Evolutionary conservation across 1,284 basidiomycete genomes (phyloP).

Genomic region (Ganoderma lingzhi): DNA sequence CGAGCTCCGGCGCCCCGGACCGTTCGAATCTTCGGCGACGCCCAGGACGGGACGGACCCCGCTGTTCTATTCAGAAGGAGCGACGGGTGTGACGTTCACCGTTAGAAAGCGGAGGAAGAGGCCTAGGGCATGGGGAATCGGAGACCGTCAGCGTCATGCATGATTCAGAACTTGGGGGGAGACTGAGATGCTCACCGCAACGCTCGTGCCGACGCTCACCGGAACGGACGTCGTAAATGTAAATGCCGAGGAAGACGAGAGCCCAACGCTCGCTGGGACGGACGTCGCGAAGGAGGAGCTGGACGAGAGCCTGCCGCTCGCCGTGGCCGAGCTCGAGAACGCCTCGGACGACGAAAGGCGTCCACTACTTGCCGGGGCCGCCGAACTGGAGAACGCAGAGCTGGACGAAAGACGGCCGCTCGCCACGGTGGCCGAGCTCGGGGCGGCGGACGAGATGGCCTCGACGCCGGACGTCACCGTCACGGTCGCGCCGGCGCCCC

Average conservation of each 20-base stretch:
- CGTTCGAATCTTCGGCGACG: no score
- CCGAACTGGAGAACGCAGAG: no score
- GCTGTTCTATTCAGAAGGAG: no score
- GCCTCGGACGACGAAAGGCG: no score
- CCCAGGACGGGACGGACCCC: no score
- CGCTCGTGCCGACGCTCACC: no score
- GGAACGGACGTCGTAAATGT: background rate
- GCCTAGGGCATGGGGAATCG: background rate
- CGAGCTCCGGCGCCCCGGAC: background rate
- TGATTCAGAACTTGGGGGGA: background rate
- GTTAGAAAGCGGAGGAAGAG: background rate
- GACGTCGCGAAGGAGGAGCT: no score
- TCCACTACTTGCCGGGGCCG: no score
- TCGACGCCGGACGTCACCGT: background rate
- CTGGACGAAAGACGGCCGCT: no score
- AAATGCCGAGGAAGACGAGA: background rate
- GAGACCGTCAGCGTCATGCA: background rate
- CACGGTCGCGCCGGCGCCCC: no score
- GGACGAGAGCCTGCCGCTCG: no score
- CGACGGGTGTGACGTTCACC: background rate
- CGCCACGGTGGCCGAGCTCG: background rate
- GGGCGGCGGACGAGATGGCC: background rate
- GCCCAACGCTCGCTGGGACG: background rate
- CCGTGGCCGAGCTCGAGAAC: no score
- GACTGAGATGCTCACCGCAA: background rate